These are phyloP conservation scores for Chalaropsis ovoidea DNA, from an alignment of 2,329 filamentous ascomycete species.

Conservation along the genomic window DNA sequence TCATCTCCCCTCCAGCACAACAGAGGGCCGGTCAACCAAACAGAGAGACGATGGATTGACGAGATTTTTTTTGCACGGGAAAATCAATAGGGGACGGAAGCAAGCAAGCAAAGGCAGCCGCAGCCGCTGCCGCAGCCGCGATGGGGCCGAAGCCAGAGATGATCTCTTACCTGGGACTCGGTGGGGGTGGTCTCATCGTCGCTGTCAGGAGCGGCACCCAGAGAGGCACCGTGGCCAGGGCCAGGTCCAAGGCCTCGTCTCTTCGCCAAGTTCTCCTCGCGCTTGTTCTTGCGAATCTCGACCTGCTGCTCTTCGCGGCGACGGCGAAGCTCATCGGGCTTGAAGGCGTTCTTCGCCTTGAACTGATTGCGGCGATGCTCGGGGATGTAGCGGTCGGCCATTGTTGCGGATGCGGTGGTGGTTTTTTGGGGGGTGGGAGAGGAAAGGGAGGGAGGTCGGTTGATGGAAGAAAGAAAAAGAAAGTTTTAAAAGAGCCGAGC, in stretches of 20 bases:
- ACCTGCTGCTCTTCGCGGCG: constrained; percentile 98
- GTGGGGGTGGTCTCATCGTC: constrained; percentile 94
- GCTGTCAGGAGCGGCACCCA: constrained; percentile 86
- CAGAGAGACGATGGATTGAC: constrained; percentile 5
- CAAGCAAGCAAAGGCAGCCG: too few relatives aligned
- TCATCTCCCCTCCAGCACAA: constrained; percentile 18
- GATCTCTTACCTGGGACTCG: constrained; percentile 77
- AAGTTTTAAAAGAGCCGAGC: constrained; percentile 22
- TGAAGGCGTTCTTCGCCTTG: constrained; percentile 99
- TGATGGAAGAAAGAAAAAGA: constrained; percentile 21
- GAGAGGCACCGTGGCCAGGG: constrained; percentile 68
- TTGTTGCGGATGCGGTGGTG: constrained; percentile 42
- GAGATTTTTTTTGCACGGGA: background rate
- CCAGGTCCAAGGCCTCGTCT: constrained; percentile 82
- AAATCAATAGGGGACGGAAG: constrained; percentile 18
- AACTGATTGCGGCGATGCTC: constrained; percentile 98
- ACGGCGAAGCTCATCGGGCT: constrained; percentile 95
- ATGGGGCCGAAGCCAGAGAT: constrained; percentile 4
- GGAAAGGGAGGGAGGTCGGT: constrained; percentile 25
- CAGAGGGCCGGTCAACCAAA: background rate
- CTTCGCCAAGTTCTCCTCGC: constrained; percentile 98
- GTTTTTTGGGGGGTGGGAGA: constrained; percentile 7
- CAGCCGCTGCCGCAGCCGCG: too few relatives aligned
- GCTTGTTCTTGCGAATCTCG: constrained; percentile 96
- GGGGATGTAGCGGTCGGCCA: constrained; percentile 98